Base-by-base conservation (phyloP, 495 filamentous ascomycete genomes). In the Lindgomyces ingoldianus region DNA sequence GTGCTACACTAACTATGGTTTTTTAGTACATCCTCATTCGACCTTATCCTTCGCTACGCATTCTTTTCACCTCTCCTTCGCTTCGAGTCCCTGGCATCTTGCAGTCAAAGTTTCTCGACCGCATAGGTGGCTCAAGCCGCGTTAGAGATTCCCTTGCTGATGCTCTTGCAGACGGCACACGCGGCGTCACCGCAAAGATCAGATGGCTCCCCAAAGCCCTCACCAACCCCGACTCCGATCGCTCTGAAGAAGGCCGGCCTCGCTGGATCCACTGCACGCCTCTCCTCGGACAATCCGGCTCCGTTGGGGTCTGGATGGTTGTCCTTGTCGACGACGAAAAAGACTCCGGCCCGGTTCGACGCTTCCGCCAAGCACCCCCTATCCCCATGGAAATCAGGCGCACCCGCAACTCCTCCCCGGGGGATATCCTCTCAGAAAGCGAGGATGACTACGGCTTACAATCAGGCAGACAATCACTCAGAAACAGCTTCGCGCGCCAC, bases 251-350 rank as follows among this genome's bases (percentile, higher is more conserved):
- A 30, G 83, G 82, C 0, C 77, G 82, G 24, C 74, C 78, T 12
- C 73, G 83, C 19, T 89, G 85, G 80, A 83, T 88, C 51, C 85
- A 88, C 66, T 86, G 84, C 71, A 88, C 84, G 26, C 85, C 86
- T 11, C 75, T 88, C 11, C 61, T 84, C 21, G 85, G 86, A 2
- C 74, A 73, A 46, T 80, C 84, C 49, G 83, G 84, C 14, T 73
- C 76, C 10, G 80, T 89, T 4, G 86, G 86, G 44, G 85, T 87
- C 0, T 89, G 85, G 86, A 85, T 89, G 82, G 79, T 88, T 8
- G 79, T 88, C 0, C 74, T 89, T 41, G 80, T 87, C 1, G 84
- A 87, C 54, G 80, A 81, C 30, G 80, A 81, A 25, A 64, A 64
- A 26, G 19, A 18, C 33, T 10, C 18, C 19, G 27, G 29, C 9